Percentiles rank a stretch among this genome's conserved stretches.
phyloP scores from a whole-genome alignment of 1,284 basidiomycete genomes.

The Trametes pubescens region DNA sequence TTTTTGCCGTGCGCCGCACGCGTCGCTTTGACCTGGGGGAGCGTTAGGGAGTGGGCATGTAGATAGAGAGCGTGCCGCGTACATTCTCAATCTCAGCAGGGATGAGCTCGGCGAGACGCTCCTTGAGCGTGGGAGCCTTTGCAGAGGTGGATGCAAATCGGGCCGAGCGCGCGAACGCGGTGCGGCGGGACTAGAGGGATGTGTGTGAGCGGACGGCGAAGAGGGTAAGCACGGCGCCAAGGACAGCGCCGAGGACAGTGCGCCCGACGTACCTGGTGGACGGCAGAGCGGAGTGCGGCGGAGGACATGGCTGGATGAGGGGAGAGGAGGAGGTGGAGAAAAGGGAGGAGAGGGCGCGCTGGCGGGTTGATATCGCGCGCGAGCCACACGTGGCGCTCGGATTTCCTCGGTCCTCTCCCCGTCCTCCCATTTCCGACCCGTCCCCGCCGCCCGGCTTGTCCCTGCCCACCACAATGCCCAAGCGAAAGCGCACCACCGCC shows the following conservation, averaged over 20 bases:
- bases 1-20: conserved; percentile 89
- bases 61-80: conserved; percentile 32
- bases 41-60: conserved; percentile 11
- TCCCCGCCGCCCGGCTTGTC: conserved; percentile 16
- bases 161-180: conserved; percentile 56
- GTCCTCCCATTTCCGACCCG: conserved; percentile 24
- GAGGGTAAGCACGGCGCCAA: background rate
- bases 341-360: conserved; percentile 23
- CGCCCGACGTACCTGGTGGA: conserved; percentile 60
- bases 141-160: conserved; percentile 72
- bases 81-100: conserved; percentile 90
- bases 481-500: conserved; percentile 51
- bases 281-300: conserved; percentile 49
- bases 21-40: conserved; percentile 78
- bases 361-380: conserved; percentile 34
- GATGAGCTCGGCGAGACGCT: conserved; percentile 90
- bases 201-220: conserved; percentile 6
- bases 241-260: too few species aligned
- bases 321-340: conserved; percentile 27
- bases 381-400: conserved; percentile 33
- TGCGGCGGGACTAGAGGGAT: conserved; percentile 46
- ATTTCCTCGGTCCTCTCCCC: conserved; percentile 28
- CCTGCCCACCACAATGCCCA: conserved; percentile 48
- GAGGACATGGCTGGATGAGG: conserved; percentile 41
- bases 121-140: conserved; percentile 85